Conservation (phyloP, 2,329 filamentous ascomycete genomes). For the Colletotrichum chrysophilum region DNA sequence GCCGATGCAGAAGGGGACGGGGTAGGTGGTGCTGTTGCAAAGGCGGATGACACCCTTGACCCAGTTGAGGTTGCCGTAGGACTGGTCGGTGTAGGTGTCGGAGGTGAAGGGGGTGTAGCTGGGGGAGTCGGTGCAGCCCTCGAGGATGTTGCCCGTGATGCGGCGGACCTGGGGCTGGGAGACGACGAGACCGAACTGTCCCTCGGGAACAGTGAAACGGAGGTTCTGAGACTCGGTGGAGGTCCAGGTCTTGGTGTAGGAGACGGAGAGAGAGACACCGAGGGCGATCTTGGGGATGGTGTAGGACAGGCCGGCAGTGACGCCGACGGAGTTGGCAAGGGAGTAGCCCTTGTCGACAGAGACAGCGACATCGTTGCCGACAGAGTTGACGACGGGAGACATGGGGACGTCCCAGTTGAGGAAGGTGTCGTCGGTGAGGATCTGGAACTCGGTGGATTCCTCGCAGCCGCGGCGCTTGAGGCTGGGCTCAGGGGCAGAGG, state of each 20-base stretch:
- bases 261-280: conserved; percentile 26
- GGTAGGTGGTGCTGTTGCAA: conserved; percentile 39
- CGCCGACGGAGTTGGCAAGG: conserved; percentile 34
- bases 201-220: conserved; percentile 35
- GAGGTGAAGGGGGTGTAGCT: conserved; percentile 31
- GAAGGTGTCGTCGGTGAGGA: conserved; percentile 31
- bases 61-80: conserved; percentile 37
- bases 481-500: neutral
- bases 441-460: conserved; percentile 27
- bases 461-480: conserved; percentile 20
- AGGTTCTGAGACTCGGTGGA: conserved; percentile 34
- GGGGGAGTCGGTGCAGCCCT: conserved; percentile 36
- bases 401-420: conserved; percentile 43
- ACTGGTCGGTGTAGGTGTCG: conserved; percentile 38
- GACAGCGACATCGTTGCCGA: conserved; percentile 31
- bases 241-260: conserved; percentile 32
- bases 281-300: conserved; percentile 30
- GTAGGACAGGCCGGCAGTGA: conserved; percentile 24
- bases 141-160: conserved; percentile 37
- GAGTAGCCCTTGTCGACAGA: conserved; percentile 36
- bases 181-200: conserved; percentile 42
- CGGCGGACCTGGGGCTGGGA: conserved; percentile 39
- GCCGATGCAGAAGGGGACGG: conserved; percentile 41
- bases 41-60: conserved; percentile 43
- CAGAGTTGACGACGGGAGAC: conserved; percentile 37